phyloP scores from a whole-genome alignment of 2,329 filamentous ascomycete species.

The Paraphaeosphaeria minitans region DNA sequence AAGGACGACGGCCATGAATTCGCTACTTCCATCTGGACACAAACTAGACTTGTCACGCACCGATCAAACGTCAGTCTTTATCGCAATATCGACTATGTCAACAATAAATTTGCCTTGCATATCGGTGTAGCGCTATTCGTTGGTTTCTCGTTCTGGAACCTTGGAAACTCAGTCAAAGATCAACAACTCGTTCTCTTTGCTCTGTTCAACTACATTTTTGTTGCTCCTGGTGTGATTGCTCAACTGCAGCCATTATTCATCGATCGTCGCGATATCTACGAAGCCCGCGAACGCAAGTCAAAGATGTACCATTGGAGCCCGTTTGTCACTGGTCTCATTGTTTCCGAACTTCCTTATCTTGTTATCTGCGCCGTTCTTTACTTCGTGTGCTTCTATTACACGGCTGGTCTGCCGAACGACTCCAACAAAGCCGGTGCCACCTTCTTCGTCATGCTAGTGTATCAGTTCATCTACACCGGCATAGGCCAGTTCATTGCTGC shows the following conservation, averaged over 20 bases:
- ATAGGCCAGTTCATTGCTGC: constrained; percentile 63
- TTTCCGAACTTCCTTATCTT: constrained; percentile 72
- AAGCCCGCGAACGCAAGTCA: constrained; percentile 64
- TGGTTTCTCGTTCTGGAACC: constrained; percentile 35
- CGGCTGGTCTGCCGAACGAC: constrained; percentile 33
- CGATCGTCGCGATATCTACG: constrained; percentile 55
- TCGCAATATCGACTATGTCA: constrained; percentile 33
- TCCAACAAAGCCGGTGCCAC: constrained; percentile 61
- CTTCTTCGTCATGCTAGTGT: constrained; percentile 58
- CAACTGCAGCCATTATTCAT: constrained; percentile 54
- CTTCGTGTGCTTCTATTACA: constrained; percentile 71
- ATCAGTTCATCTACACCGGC: constrained; percentile 66
- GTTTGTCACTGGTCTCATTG: constrained; percentile 71
- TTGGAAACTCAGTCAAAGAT: constrained; percentile 39
- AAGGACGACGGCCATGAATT: constrained; percentile 48
- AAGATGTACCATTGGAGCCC: constrained; percentile 76
- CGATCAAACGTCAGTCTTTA: constrained; percentile 30
- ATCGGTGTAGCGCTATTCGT: constrained; percentile 31
- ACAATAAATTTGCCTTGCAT: constrained; percentile 34
- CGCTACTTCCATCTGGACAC: constrained; percentile 28
- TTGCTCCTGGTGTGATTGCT: constrained; percentile 47
- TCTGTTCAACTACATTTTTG: constrained; percentile 57
- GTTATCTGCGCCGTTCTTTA: constrained; percentile 65
- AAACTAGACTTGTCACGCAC: constrained; percentile 29
- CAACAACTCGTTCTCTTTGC: constrained; percentile 53